phyloP scores from a whole-genome alignment of 257 asterid species.

The Petunia axillaris region DNA sequence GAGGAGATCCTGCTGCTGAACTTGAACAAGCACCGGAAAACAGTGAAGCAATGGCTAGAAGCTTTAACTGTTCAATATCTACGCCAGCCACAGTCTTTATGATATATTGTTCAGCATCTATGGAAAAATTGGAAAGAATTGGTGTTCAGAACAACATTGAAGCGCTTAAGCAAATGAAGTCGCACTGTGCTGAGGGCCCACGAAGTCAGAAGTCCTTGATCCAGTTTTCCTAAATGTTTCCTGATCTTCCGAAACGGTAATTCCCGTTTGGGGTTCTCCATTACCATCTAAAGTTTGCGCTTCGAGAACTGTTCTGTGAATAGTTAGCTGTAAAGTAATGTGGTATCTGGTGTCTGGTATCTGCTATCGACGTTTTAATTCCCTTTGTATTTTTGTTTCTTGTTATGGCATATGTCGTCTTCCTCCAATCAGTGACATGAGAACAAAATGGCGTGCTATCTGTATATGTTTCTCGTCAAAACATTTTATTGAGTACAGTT shows the following conservation, averaged over 20 bases:
- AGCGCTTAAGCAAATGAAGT: conserved; percentile 59
- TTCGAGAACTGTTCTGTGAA: conserved; percentile 12
- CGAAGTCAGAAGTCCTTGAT: conserved; percentile 41
- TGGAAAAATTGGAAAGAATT: conserved; percentile 56
- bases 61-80: conserved; percentile 73
- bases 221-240: conserved; percentile 75
- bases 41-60: conserved; percentile 80
- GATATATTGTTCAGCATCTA: conserved; percentile 72
- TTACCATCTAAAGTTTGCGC: not conserved
- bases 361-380: conserved; percentile 4
- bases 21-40: conserved; percentile 72
- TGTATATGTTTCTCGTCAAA: not conserved
- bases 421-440: not conserved
- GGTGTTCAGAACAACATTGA: conserved; percentile 61
- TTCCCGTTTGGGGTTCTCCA: not conserved
- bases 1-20: conserved; percentile 64
- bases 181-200: conserved; percentile 40
- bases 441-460: not conserved
- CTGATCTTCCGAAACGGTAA: conserved; percentile 97
- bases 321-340: conserved; percentile 12
- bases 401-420: not conserved
- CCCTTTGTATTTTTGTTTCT: not conserved
- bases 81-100: conserved; percentile 58
- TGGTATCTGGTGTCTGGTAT: too few relatives aligned
- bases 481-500: not conserved